A percentile compares a stretch with the other conserved stretches of the same genome.
Evolutionary conservation across 2,329 filamentous ascomycete species (phyloP).

Genomic region (Aspergillus fumigatiaffinis): DNA sequence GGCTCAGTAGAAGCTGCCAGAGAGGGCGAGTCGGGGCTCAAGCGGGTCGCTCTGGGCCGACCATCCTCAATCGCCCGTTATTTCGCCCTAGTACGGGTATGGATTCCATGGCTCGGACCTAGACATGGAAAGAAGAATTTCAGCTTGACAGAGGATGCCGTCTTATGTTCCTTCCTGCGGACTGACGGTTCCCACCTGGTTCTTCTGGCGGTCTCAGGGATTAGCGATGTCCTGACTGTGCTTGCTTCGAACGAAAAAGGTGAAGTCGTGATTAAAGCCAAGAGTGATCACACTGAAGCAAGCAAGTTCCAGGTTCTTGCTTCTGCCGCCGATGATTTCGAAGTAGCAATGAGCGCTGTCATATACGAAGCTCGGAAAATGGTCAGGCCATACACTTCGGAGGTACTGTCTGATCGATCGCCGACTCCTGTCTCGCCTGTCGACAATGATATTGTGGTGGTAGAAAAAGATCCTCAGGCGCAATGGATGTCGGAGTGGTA

Average conservation of each 20-base stretch:
- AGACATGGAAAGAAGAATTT: slow-evolving; percentile 70
- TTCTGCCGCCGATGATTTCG: slow-evolving; percentile 68
- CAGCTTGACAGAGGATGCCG: slow-evolving; percentile 68
- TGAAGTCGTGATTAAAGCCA: slow-evolving; percentile 63
- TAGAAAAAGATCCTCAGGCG: slow-evolving; percentile 38
- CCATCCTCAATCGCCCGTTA: slow-evolving; percentile 66
- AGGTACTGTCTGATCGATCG: slow-evolving; percentile 7
- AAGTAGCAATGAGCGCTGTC: slow-evolving; percentile 70
- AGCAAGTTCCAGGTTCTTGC: slow-evolving; percentile 63
- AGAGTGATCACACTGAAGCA: slow-evolving; percentile 62
- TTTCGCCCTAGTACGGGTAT: slow-evolving; percentile 76
- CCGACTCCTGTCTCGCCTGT: slow-evolving; percentile 27
- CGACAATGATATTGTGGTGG: slow-evolving; percentile 41
- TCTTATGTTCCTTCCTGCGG: slow-evolving; percentile 74
- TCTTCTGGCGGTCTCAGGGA: slow-evolving; percentile 71
- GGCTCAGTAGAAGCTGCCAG: slow-evolving; percentile 54
- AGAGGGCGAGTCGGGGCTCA: slow-evolving; percentile 55
- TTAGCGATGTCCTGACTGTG: slow-evolving; percentile 65
- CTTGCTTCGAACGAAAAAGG: slow-evolving; percentile 64
- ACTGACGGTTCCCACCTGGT: slow-evolving; percentile 70
- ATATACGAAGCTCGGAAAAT: slow-evolving; percentile 82
- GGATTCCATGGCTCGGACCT: slow-evolving; percentile 84
- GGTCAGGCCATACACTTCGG: slow-evolving; percentile 36
- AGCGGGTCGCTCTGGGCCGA: slow-evolving; percentile 56
- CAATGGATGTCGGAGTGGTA: slow-evolving; percentile 84